A percentile compares a stretch with the other conserved stretches of the same genome.
These are phyloP conservation scores for Ganoderma lingzhi DNA, from an alignment of 1,284 basidiomycete genomes.

Conservation along the genomic window DNA sequence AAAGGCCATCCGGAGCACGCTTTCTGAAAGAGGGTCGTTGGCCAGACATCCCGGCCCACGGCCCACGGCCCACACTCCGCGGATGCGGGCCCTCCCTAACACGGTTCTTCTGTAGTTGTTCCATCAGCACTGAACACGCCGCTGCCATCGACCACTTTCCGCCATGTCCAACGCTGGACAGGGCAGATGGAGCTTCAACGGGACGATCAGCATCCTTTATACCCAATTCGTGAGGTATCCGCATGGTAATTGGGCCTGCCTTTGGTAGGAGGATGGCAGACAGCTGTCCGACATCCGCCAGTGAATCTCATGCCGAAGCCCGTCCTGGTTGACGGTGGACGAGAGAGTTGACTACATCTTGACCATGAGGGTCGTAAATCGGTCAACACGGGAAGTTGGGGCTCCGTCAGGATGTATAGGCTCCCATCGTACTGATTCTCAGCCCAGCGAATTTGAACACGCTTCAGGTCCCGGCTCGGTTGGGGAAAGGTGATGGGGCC, in stretches of 20 bases:
- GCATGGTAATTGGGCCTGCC: conserved; percentile 41
- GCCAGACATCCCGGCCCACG: background rate
- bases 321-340: conserved; percentile 38
- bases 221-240: conserved; percentile 40
- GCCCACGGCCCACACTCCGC: background rate
- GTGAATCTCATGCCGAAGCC: conserved; percentile 43
- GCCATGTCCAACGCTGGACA: too few relatives aligned
- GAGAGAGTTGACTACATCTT: conserved; percentile 46
- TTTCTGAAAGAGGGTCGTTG: background rate
- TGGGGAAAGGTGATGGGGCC: background rate
- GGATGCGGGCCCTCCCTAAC: background rate
- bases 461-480: conserved; percentile 50
- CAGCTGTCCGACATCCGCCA: conserved; percentile 44
- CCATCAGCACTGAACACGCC: background rate
- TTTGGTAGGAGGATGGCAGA: conserved; percentile 46
- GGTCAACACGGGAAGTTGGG: background rate
- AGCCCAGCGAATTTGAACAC: conserved; percentile 46
- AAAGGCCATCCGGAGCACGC: background rate
- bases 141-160: too few relatives aligned
- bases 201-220: conserved; percentile 33
- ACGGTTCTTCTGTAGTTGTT: background rate
- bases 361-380: conserved; percentile 28
- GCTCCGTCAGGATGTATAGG: background rate
- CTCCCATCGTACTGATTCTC: conserved; percentile 40
- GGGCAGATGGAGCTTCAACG: too few relatives aligned